These are phyloP conservation scores for Batkoa obscura DNA, from an alignment of 371 early-diverging fungal genomes.

Conservation along the genomic window DNA sequence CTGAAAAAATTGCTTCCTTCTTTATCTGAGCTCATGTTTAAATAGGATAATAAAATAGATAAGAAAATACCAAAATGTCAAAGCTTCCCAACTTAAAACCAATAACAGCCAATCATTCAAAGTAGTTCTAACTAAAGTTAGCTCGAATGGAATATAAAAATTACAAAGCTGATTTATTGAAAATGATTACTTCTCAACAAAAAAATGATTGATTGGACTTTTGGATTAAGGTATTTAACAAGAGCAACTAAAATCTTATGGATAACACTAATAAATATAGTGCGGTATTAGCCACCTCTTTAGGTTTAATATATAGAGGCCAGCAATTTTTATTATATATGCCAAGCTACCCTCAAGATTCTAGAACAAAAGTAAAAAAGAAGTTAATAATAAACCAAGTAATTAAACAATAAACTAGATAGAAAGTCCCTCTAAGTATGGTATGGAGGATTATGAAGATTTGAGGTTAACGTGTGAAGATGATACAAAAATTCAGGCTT, in stretches of 20 bases:
- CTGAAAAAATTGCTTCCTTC: too few species aligned
- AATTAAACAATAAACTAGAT: constrained; percentile 21
- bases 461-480: constrained; percentile 54
- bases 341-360: not conserved
- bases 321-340: constrained; percentile 3
- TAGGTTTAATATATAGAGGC: not conserved
- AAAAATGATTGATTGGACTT: constrained; percentile 2
- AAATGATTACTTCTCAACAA: too few species aligned
- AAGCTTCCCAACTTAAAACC: too few species aligned
- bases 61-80: too few species aligned
- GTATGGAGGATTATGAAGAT: constrained; percentile 43
- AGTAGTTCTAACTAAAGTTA: too few species aligned
- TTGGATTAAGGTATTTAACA: not conserved
- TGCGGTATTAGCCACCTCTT: not conserved
- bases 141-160: too few species aligned
- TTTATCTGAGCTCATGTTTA: too few species aligned
- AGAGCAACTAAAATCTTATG: not conserved
- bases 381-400: not conserved
- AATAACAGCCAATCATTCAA: too few species aligned
- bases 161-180: too few species aligned
- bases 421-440: constrained; percentile 46
- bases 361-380: not conserved
- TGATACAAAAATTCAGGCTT: constrained; percentile 54
- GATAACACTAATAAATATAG: not conserved
- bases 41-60: too few species aligned